These are phyloP conservation scores for Erodium chrysanthum DNA, from an alignment of 441 rosid genomes.

Conservation along the genomic window DNA sequence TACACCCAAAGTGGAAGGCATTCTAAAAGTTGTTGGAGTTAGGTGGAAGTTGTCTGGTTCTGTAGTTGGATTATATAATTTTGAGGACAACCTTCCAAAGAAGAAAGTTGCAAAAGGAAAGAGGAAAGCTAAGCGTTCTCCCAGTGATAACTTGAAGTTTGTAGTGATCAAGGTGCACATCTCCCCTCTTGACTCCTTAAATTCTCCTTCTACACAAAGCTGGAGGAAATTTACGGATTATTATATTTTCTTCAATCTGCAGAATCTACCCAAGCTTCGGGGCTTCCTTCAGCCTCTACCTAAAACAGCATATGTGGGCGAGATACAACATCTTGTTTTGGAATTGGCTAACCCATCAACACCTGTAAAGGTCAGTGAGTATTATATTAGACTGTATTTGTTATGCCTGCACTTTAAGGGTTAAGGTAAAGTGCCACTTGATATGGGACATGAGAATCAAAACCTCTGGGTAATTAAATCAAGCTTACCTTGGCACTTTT, in stretches of 20 bases:
- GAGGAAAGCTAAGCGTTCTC: conserved; percentile 45
- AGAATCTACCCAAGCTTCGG: conserved; percentile 88
- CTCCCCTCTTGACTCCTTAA: not conserved
- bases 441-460: not conserved
- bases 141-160: conserved; percentile 52
- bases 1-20: conserved; percentile 79
- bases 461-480: conserved; percentile 2
- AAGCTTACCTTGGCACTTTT: conserved; percentile 1
- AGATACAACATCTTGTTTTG: conserved; percentile 59
- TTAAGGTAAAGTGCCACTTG: conserved; percentile 2
- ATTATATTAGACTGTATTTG: not conserved
- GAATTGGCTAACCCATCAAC: conserved; percentile 67
- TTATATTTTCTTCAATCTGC: conserved; percentile 19
- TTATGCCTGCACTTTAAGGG: not conserved
- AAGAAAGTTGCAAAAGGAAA: conserved; percentile 44
- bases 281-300: conserved; percentile 61
- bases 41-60: conserved; percentile 89
- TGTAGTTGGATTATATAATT: conserved; percentile 58
- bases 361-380: conserved; percentile 54
- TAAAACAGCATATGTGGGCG: conserved; percentile 63
- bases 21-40: conserved; percentile 73
- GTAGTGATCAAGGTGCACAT: conserved; percentile 65
- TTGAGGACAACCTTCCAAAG: conserved; percentile 41
- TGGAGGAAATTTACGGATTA: conserved; percentile 8
- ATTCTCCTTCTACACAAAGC: conserved; percentile 16